A percentile compares a stretch with the other conserved stretches of the same genome.
phyloP scores from a whole-genome alignment of 2,329 filamentous ascomycete genomes.

The Aspergillus alliaceus region DNA sequence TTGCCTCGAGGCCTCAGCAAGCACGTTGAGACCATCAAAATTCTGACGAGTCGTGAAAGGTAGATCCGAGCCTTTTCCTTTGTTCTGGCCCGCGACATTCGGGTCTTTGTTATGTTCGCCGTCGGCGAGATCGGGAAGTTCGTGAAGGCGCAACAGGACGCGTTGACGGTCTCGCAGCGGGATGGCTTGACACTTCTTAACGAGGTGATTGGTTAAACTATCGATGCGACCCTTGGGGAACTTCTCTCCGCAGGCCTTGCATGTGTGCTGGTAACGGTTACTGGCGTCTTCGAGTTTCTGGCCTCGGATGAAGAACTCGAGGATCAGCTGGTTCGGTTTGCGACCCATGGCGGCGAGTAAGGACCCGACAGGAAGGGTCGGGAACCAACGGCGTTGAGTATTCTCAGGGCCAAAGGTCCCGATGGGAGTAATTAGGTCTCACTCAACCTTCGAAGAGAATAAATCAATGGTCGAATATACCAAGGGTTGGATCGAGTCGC shows the following conservation, averaged over 20 bases:
- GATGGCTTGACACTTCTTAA: constrained; percentile 82
- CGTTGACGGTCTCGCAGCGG: constrained; percentile 72
- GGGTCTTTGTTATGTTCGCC: constrained; percentile 41
- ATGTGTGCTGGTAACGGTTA: constrained; percentile 89
- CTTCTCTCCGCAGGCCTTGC: constrained; percentile 82
- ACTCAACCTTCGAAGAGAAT: neutral
- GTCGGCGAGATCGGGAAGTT: constrained; percentile 59
- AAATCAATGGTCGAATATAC: neutral
- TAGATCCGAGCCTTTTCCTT: constrained; percentile 39
- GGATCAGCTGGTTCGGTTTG: constrained; percentile 79
- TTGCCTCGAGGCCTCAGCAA: constrained; percentile 84
- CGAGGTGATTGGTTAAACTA: constrained; percentile 75
- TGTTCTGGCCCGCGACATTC: constrained; percentile 31
- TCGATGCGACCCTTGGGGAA: constrained; percentile 90
- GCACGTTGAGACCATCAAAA: constrained; percentile 79
- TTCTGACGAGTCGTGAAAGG: constrained; percentile 55
- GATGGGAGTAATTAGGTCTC: neutral
- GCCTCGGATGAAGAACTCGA: constrained; percentile 85
- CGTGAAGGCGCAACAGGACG: constrained; percentile 70
- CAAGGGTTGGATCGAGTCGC: neutral
- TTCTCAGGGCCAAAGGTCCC: neutral
- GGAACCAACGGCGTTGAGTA: constrained; percentile 2
- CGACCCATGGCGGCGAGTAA: constrained; percentile 60
- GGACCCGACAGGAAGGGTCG: constrained; percentile 5
- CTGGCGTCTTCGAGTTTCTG: constrained; percentile 84